Evolutionary conservation across 2,329 filamentous ascomycete species (phyloP).

Genomic region (Aureobasidium sp.): DNA sequence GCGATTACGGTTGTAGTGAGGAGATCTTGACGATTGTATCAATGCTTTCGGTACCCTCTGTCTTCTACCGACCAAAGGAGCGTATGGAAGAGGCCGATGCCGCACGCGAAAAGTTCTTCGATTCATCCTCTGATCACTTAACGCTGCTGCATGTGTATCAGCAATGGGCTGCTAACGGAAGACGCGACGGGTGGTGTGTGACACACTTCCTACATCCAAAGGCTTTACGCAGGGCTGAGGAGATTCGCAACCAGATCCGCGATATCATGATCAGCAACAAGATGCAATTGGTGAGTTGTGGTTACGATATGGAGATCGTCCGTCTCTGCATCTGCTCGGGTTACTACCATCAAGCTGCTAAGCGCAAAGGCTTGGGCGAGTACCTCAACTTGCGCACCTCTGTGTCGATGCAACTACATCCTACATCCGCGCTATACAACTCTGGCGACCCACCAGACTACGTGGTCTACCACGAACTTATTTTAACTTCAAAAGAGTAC

Average conservation of each 20-base stretch:
- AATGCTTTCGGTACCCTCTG: slow-evolving; percentile 93
- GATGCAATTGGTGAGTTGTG: slow-evolving; percentile 79
- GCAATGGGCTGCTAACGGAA: slow-evolving; percentile 88
- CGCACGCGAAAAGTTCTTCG: slow-evolving; percentile 95
- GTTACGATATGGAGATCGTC: slow-evolving; percentile 94
- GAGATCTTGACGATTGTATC: slow-evolving; percentile 98
- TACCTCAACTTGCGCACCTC: slow-evolving; percentile 95
- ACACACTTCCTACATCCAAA: slow-evolving; percentile 96
- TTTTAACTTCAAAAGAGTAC: slow-evolving; percentile 94
- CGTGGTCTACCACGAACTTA: slow-evolving; percentile 95
- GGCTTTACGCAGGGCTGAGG: slow-evolving; percentile 80
- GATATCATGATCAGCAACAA: slow-evolving; percentile 95
- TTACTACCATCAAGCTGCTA: slow-evolving; percentile 96
- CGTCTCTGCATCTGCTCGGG: slow-evolving; percentile 95
- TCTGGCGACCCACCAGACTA: slow-evolving; percentile 92
- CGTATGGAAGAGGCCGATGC: slow-evolving; percentile 93
- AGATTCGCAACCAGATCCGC: slow-evolving; percentile 85
- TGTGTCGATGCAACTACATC: slow-evolving; percentile 89
- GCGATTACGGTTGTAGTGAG: slow-evolving; percentile 79
- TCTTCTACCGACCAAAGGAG: slow-evolving; percentile 96
- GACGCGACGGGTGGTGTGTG: slow-evolving; percentile 84
- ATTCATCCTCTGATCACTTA: slow-evolving; percentile 92
- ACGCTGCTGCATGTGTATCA: slow-evolving; percentile 93
- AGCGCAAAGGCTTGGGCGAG: slow-evolving; percentile 92
- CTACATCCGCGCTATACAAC: slow-evolving; percentile 87